A percentile compares a stretch with the other conserved stretches of the same genome.
These are phyloP conservation scores for Penicillium maclennaniae DNA, from an alignment of 495 filamentous ascomycete species.

Conservation along the genomic window DNA sequence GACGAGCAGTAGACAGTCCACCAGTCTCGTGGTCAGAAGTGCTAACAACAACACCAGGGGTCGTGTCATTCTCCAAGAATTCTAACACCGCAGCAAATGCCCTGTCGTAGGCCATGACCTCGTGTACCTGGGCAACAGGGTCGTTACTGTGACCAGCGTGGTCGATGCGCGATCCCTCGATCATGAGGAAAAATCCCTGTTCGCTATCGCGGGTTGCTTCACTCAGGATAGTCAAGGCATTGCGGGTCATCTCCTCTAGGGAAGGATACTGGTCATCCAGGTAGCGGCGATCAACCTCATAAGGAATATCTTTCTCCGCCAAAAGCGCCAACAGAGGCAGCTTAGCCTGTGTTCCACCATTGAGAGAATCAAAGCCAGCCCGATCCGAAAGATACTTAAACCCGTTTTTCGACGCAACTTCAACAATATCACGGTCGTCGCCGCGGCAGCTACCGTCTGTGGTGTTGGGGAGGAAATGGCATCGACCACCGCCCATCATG, in stretches of 20 bases:
- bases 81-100: slow-evolving; percentile 78
- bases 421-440: slow-evolving; percentile 67
- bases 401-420: slow-evolving; percentile 66
- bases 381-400: slow-evolving; percentile 75
- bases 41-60: slow-evolving; percentile 74
- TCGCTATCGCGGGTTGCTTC: slow-evolving; percentile 82
- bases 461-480: slow-evolving; percentile 84
- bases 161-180: slow-evolving; percentile 93
- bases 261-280: slow-evolving; percentile 80
- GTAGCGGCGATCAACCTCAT: slow-evolving; percentile 80
- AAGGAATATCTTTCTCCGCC: slow-evolving; percentile 79
- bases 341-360: slow-evolving; percentile 63
- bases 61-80: slow-evolving; percentile 70
- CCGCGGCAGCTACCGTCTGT: slow-evolving; percentile 71
- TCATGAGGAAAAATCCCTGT: slow-evolving; percentile 97
- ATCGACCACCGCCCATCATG: slow-evolving; percentile 87
- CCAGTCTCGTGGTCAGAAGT: slow-evolving; percentile 97
- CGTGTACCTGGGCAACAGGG: slow-evolving; percentile 89
- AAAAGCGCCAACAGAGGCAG: slow-evolving; percentile 86
- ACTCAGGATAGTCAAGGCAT: slow-evolving; percentile 72
- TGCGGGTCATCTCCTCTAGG: slow-evolving; percentile 84
- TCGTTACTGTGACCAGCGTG: slow-evolving; percentile 96
- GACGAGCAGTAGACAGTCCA: slow-evolving; percentile 74
- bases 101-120: slow-evolving; percentile 88
- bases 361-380: slow-evolving; percentile 71